Percentiles rank a stretch among this genome's conserved stretches.
Conservation (phyloP, 352 stramenopile genomes). For the Globisporangium iwayamae region DNA sequence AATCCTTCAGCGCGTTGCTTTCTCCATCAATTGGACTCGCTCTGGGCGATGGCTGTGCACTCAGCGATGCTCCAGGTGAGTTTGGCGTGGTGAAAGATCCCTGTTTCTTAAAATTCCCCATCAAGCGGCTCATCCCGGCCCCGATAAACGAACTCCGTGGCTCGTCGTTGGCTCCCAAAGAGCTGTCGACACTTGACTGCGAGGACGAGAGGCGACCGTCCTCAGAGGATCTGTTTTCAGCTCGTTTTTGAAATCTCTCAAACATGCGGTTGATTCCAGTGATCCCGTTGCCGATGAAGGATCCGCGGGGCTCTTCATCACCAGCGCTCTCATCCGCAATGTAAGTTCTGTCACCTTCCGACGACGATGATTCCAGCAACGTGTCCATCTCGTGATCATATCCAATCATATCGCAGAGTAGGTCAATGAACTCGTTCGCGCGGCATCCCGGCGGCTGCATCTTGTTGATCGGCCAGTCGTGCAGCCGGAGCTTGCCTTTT, state of each 20-base stretch:
- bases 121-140: slow-evolving; percentile 5
- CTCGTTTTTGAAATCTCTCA: slow-evolving; percentile 7
- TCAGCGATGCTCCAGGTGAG: background rate
- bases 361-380: background rate
- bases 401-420: slow-evolving; percentile 67
- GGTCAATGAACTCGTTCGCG: slow-evolving; percentile 68
- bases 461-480: slow-evolving; percentile 80
- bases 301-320: background rate
- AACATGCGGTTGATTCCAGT: slow-evolving; percentile 5
- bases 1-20: background rate
- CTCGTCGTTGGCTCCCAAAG: slow-evolving; percentile 12
- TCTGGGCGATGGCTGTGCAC: slow-evolving; percentile 6
- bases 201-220: slow-evolving; percentile 7
- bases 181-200: slow-evolving; percentile 10
- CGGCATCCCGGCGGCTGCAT: slow-evolving; percentile 63
- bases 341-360: background rate
- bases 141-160: slow-evolving; percentile 12
- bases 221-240: background rate
- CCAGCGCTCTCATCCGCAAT: background rate
- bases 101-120: slow-evolving; percentile 22
- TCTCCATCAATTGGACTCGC: background rate
- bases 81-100: slow-evolving; percentile 5
- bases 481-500: slow-evolving; percentile 69
- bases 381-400: slow-evolving; percentile 47
- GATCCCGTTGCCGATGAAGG: slow-evolving; percentile 2